These are phyloP conservation scores for Ogataea hybrid DNA, from an alignment of 1,139 yeast genomes.

Conservation along the genomic window DNA sequence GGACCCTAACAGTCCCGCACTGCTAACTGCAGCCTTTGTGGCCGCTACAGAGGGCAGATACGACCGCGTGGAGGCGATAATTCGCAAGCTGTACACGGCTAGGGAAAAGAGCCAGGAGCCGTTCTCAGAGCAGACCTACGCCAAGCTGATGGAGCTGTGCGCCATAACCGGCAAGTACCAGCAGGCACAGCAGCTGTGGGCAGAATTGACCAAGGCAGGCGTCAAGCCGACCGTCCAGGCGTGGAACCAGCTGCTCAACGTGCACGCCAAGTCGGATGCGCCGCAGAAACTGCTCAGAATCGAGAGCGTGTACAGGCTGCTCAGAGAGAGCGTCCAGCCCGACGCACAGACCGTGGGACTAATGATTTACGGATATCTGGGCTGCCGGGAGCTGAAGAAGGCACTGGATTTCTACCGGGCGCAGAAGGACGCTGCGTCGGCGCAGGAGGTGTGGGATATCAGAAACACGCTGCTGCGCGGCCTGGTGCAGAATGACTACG, in stretches of 20 bases:
- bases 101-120: conserved; percentile 13
- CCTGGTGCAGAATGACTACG: conserved; percentile 21
- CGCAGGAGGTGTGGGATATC: conserved; percentile 21
- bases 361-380: conserved; percentile 37
- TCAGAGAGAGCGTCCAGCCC: conserved; percentile 26
- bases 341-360: conserved; percentile 39
- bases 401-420: conserved; percentile 34
- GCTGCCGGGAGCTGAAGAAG: conserved; percentile 29
- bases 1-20: conserved; percentile 21
- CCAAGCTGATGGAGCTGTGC: conserved; percentile 26
- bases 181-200: conserved; percentile 41
- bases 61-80: conserved; percentile 15
- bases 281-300: conserved; percentile 29
- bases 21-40: conserved; percentile 17
- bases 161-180: conserved; percentile 21
- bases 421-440: conserved; percentile 27
- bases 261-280: conserved; percentile 36
- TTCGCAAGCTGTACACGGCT: conserved; percentile 14
- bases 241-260: conserved; percentile 46
- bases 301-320: conserved; percentile 38
- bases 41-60: conserved; percentile 19
- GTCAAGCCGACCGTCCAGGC: conserved; percentile 31
- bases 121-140: conserved; percentile 26
- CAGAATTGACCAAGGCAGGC: conserved; percentile 33
- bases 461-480: conserved; percentile 27